Evolutionary conservation across 176 grass and related monocot species (phyloP), one percentile per base, ranked within the genome.

Genomic region (Oryza coarctata): DNA sequence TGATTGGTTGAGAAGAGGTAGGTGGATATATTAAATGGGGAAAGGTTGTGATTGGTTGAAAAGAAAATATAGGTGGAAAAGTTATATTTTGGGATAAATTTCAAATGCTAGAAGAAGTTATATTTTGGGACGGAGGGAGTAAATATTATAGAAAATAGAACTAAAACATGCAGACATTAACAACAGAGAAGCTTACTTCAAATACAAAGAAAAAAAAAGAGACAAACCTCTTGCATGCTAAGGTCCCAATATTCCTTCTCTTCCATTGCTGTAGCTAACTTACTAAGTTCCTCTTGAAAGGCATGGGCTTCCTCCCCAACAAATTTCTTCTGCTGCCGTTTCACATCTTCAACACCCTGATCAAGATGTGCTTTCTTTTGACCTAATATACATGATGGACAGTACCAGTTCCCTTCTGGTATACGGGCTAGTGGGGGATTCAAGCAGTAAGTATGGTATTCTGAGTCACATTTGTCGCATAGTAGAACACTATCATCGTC

Each of bases 401-500:
- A 98, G 73, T 95, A 98, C 95, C 95, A 98, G 68, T 98, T 93
- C 77, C 93, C 95, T 83, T 86, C 79, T 27, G 95, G 95, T 87
- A 98, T 94, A 29, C 92, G 90, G 78, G 90, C 87, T 74, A 98
- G 73, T 22, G 95, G 95, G n/a, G 95, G 95, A 66, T 89, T 84
- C 76, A 98, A 83, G 88, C 95, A 98, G 76, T 98, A 98, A 52
- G 86, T 98, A 83, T 98, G 95, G 71, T 98, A 98, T 80, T 98
- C 95, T 18, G 92, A 98, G 78, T 98, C 92, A 26, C 95, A 98
- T 58, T 63, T 91, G 84, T 98, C 95, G 50, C 95, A 98, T 22
- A 98, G 83, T 10, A 98, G 88, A 81, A 95, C 95, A 79, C 88
- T 93, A 70, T 98, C 91, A 60, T 98, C 95, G 5, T 98, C 95